phyloP scores from a whole-genome alignment of 176 grass and related monocot genomes.

The Eragrostis nindensis region DNA sequence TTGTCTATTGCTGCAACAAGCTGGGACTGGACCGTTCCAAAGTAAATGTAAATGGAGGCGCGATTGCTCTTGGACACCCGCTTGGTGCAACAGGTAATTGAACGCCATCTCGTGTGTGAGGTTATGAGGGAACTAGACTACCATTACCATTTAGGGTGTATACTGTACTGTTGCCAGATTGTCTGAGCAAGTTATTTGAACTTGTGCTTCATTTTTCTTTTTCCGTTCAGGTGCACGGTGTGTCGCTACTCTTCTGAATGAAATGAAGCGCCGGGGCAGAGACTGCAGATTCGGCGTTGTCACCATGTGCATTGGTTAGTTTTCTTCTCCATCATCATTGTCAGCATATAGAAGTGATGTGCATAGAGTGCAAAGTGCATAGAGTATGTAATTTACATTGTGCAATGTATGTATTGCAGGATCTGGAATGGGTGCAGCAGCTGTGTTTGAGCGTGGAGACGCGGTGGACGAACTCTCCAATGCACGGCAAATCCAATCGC shows the following conservation, averaged over 20 bases:
- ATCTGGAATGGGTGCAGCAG: conserved; percentile 92
- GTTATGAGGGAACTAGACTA: not conserved
- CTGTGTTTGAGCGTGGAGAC: conserved; percentile 91
- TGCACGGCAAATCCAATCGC: conserved; percentile 43
- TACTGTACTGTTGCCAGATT: not conserved
- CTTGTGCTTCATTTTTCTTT: not conserved
- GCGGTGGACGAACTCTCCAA: conserved; percentile 70
- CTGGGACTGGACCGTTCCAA: conserved; percentile 76
- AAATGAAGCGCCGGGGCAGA: conserved; percentile 94
- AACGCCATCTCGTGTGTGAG: no score
- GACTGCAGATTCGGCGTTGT: conserved; percentile 94
- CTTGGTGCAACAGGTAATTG: conserved; percentile 86
- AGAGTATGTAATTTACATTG: not conserved
- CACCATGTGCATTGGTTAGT: conserved; percentile 92
- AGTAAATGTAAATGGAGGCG: conserved; percentile 97
- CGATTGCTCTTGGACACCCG: conserved; percentile 89
- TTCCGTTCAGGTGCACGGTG: conserved; percentile 72
- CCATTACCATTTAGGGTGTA: no score
- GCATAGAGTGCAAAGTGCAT: not conserved
- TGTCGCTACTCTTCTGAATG: conserved; percentile 85
- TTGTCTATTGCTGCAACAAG: conserved; percentile 87
- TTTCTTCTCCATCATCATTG: not conserved
- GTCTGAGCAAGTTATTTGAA: conserved; percentile 1
- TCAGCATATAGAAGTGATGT: not conserved
- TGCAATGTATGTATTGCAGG: conserved; percentile 33